These are phyloP conservation scores for Plasmopara viticola DNA, from an alignment of 352 stramenopile species.

Conservation along the genomic window DNA sequence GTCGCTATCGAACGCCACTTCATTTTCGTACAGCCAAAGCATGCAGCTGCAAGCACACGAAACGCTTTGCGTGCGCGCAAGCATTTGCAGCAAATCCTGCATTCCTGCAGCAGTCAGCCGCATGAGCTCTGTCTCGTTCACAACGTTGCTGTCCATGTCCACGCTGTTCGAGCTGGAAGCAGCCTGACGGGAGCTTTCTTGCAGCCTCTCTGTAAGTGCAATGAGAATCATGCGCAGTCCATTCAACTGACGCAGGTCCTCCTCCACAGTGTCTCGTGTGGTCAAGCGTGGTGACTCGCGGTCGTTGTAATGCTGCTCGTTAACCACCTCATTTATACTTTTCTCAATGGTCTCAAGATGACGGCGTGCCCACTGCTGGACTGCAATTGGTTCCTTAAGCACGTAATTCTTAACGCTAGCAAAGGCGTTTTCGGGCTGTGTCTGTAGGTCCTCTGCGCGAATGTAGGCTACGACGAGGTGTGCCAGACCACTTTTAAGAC, in stretches of 20 bases:
- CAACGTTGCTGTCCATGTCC: constrained; percentile 27
- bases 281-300: constrained; percentile 24
- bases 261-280: constrained; percentile 34
- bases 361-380: constrained; percentile 68
- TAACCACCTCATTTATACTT: constrained; percentile 43
- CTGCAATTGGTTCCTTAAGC: constrained; percentile 72
- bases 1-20: constrained; percentile 35
- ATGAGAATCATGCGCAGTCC: constrained; percentile 61
- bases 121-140: constrained; percentile 67
- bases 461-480: constrained; percentile 73
- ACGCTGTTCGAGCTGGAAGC: constrained; percentile 24
- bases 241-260: constrained; percentile 52
- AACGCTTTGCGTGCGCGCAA: constrained; percentile 56
- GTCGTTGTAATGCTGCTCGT: constrained; percentile 38
- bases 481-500: constrained; percentile 58
- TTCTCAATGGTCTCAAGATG: constrained; percentile 53
- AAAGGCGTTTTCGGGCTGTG: constrained; percentile 20
- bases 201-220: constrained; percentile 56
- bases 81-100: constrained; percentile 59
- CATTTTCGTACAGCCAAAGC: constrained; percentile 56
- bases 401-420: constrained; percentile 48
- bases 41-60: constrained; percentile 54
- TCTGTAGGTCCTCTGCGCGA: constrained; percentile 28
- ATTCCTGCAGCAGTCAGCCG: constrained; percentile 55
- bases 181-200: constrained; percentile 52